These are phyloP conservation scores for Lentinula edodes DNA, from an alignment of 768 basidiomycete species.

Conservation along the genomic window DNA sequence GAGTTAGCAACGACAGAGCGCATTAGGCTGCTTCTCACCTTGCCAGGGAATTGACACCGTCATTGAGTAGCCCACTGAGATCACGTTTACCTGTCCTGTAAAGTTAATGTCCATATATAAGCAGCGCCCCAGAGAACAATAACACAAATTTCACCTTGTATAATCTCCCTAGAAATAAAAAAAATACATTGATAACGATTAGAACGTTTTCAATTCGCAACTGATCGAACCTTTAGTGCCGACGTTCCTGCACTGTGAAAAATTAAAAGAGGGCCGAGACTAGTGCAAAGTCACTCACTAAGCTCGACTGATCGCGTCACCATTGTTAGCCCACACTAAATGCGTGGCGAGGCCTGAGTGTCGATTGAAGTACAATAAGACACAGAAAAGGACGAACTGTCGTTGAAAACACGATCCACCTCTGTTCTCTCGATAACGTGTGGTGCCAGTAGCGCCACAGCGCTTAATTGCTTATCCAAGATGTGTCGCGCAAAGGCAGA, in stretches of 20 bases:
- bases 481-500: slow-evolving; percentile 89
- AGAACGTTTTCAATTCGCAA: slow-evolving; percentile 2
- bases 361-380: not conserved
- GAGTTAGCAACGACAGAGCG: not conserved
- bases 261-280: not conserved
- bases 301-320: slow-evolving; percentile 87
- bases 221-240: slow-evolving; percentile 72
- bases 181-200: not conserved
- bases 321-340: slow-evolving; percentile 96
- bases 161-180: slow-evolving; percentile 62
- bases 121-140: not conserved
- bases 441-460: slow-evolving; percentile 60
- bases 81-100: slow-evolving; percentile 93
- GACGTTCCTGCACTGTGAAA: slow-evolving; percentile 81
- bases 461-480: slow-evolving; percentile 68
- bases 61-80: slow-evolving; percentile 84
- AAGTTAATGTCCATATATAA: slow-evolving; percentile 7
- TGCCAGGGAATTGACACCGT: slow-evolving; percentile 92
- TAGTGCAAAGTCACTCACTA: slow-evolving; percentile 46
- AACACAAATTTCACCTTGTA: slow-evolving; percentile 52
- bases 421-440: slow-evolving; percentile 48
- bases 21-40: slow-evolving; percentile 12
- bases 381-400: slow-evolving; percentile 39
- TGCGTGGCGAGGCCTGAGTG: not conserved
- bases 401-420: slow-evolving; percentile 73